These are phyloP conservation scores for Epichloe uncinata DNA, from an alignment of 2,329 filamentous ascomycete species.

Conservation along the genomic window DNA sequence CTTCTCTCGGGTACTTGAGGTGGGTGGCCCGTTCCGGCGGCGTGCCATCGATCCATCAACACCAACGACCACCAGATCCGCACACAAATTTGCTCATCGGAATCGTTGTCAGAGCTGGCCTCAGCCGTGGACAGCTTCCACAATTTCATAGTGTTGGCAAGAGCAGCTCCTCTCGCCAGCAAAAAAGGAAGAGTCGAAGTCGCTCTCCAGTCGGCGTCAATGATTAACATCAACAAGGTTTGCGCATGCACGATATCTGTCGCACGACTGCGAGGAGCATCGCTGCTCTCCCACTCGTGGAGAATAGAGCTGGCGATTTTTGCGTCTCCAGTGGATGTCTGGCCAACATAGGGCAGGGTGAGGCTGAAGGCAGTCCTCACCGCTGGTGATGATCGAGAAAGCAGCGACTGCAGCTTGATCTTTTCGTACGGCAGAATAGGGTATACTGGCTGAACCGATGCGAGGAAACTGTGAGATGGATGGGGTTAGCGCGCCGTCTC, in stretches of 20 bases:
- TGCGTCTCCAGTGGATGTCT: constrained; percentile 26
- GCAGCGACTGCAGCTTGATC: constrained; percentile 38
- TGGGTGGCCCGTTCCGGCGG: constrained; percentile 51
- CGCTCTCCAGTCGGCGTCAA: constrained; percentile 45
- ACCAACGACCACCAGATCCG: constrained; percentile 62
- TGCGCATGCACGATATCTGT: constrained; percentile 49
- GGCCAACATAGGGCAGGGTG: constrained; percentile 44
- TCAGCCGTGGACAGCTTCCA: constrained; percentile 30
- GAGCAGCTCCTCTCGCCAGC: constrained; percentile 50
- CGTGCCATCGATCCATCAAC: constrained; percentile 60
- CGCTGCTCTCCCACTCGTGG: constrained; percentile 36
- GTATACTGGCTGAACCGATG: constrained; percentile 51
- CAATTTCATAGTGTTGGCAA: constrained; percentile 52
- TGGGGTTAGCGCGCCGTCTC: background rate
- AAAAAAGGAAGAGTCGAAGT: constrained; percentile 35
- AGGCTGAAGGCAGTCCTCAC: constrained; percentile 52
- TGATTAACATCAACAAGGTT: constrained; percentile 50
- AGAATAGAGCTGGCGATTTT: constrained; percentile 34
- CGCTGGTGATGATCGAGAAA: constrained; percentile 40
- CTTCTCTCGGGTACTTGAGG: constrained; percentile 49
- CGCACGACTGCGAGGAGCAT: constrained; percentile 23
- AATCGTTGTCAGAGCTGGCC: constrained; percentile 39
- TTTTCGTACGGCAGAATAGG: constrained; percentile 50
- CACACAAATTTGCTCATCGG: constrained; percentile 46
- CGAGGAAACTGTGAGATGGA: constrained; percentile 39